A percentile compares a stretch with the other conserved stretches of the same genome.
These are phyloP conservation scores for Luffa acutangula DNA, from an alignment of 306 rosid genomes.

Conservation along the genomic window DNA sequence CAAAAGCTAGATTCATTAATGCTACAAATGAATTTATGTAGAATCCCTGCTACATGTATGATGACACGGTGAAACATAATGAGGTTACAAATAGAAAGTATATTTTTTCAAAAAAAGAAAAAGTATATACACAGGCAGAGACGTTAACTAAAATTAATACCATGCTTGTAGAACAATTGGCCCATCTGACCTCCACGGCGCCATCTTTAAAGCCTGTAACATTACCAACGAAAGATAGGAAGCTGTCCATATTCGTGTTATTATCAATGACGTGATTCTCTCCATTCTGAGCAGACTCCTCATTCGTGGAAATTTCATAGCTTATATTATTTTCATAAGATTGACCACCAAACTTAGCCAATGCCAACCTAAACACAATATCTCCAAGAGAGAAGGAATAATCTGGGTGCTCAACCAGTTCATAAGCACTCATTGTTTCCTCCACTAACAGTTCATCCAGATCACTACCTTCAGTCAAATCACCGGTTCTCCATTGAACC, in stretches of 20 bases:
- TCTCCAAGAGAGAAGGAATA: slow-evolving; percentile 69
- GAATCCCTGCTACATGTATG: slow-evolving; percentile 4
- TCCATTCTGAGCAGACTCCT: slow-evolving; percentile 26
- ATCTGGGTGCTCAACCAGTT: slow-evolving; percentile 82
- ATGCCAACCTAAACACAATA: slow-evolving; percentile 62
- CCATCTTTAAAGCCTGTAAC: slow-evolving; percentile 63
- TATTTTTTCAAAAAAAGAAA: no score
- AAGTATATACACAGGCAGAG: not conserved
- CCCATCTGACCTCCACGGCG: slow-evolving; percentile 87
- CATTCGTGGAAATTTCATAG: slow-evolving; percentile 20
- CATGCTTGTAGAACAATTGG: slow-evolving; percentile 57
- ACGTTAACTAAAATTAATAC: slow-evolving; percentile 25
- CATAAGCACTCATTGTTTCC: slow-evolving; percentile 89
- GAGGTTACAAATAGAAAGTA: not conserved
- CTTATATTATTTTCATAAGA: slow-evolving; percentile 24
- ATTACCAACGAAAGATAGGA: slow-evolving; percentile 57
- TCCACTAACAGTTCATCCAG: slow-evolving; percentile 33
- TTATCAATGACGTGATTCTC: slow-evolving; percentile 19
- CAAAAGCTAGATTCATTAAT: not conserved
- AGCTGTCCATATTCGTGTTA: slow-evolving; percentile 26
- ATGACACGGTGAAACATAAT: not conserved
- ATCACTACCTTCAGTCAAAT: slow-evolving; percentile 20
- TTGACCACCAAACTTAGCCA: slow-evolving; percentile 36
- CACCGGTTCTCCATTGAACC: slow-evolving; percentile 54
- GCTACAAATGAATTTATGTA: not conserved